phyloP scores from a whole-genome alignment of 2,329 filamentous ascomycete genomes.

The Colletotrichum graminicola region DNA sequence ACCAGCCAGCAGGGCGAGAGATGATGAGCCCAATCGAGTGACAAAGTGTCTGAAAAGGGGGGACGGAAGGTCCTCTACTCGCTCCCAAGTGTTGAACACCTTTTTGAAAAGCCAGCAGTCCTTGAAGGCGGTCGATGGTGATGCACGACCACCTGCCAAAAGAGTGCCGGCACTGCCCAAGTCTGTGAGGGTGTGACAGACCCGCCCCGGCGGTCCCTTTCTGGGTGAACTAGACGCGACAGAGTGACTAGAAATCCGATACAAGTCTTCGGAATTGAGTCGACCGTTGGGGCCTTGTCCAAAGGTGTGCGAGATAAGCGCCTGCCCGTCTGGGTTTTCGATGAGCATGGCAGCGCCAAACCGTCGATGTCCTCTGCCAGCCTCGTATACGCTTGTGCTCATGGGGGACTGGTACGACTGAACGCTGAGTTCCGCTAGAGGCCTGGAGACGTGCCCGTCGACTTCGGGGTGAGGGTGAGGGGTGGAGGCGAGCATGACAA shows the following conservation, averaged over 20 bases:
- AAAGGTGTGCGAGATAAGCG: conserved; percentile 59
- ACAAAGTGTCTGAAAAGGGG: conserved; percentile 82
- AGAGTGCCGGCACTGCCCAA: conserved; percentile 70
- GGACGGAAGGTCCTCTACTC: conserved; percentile 73
- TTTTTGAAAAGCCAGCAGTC: conserved; percentile 83
- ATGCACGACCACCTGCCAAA: conserved; percentile 82
- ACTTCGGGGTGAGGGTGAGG: conserved; percentile 1
- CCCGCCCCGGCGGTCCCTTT: conserved; percentile 60
- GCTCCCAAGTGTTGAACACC: conserved; percentile 68
- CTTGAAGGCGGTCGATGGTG: conserved; percentile 74
- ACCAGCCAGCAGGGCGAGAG: conserved; percentile 69
- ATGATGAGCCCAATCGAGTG: conserved; percentile 62
- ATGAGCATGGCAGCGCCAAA: conserved; percentile 69
- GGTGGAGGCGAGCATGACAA: conserved; percentile 76
- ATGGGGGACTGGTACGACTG: conserved; percentile 40
- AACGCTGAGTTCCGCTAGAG: conserved; percentile 5
- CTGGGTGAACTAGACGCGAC: conserved; percentile 42
- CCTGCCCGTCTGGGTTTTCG: conserved; percentile 54
- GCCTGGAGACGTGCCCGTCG: conserved; percentile 16
- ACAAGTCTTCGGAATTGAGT: conserved; percentile 65
- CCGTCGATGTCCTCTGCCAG: conserved; percentile 63
- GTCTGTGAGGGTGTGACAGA: conserved; percentile 83
- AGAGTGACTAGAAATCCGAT: conserved; percentile 45
- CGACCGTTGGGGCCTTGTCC: conserved; percentile 60
- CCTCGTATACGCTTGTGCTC: conserved; percentile 53